A percentile compares a stretch with the other conserved stretches of the same genome.
Conservation (phyloP, 805 yeast genomes). For the Clavispora vitiphila region DNA sequence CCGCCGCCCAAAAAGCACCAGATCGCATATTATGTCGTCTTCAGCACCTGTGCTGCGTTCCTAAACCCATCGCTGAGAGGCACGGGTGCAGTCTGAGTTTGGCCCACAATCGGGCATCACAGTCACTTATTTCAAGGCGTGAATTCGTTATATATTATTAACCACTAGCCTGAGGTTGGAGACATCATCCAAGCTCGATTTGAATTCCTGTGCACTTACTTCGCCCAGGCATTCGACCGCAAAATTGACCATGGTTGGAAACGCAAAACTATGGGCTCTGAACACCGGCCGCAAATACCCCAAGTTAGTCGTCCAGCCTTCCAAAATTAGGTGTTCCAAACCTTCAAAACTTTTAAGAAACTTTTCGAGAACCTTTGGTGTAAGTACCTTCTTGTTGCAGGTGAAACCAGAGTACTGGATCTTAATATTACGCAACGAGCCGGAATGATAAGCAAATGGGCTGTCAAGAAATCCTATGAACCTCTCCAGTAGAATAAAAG, state of each 20-base stretch:
- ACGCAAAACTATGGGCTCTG: slow-evolving; percentile 2
- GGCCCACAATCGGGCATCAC: background rate
- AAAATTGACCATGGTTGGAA: slow-evolving; percentile 4
- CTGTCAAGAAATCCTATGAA: slow-evolving; percentile 24
- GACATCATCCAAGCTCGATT: background rate
- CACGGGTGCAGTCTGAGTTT: background rate
- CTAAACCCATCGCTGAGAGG: background rate
- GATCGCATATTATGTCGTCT: background rate
- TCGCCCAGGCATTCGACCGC: slow-evolving; percentile 5
- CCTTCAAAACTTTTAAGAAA: slow-evolving; percentile 13
- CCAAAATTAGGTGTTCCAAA: slow-evolving; percentile 12
- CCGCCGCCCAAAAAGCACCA: background rate
- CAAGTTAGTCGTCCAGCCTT: slow-evolving; percentile 21
- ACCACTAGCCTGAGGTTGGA: background rate
- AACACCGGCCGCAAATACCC: slow-evolving; percentile 10
- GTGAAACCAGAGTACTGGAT: slow-evolving; percentile 13
- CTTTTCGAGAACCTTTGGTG: slow-evolving; percentile 11
- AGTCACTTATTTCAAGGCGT: background rate
- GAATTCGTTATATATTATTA: background rate
- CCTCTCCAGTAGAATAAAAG: slow-evolving; percentile 36
- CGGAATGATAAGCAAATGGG: slow-evolving; percentile 16
- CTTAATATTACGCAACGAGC: slow-evolving; percentile 9
- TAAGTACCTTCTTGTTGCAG: slow-evolving; percentile 9
- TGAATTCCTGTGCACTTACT: background rate
- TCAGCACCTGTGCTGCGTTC: background rate